Percentiles rank a stretch among this genome's conserved stretches.
phyloP scores from a whole-genome alignment of 805 yeast species.

The Kuraishia ogatae region DNA sequence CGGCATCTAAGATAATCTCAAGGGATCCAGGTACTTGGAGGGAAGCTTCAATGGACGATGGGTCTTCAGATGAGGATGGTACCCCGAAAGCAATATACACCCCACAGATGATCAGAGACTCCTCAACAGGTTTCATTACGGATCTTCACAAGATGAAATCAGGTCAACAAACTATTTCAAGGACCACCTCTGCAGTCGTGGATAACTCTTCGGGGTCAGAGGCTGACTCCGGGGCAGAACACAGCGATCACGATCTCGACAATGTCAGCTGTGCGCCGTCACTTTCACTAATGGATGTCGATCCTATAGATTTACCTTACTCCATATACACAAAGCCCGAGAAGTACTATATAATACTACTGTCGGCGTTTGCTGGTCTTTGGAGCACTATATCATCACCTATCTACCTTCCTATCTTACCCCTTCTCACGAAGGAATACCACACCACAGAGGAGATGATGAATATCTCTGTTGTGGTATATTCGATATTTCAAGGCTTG shows the following conservation, averaged over 20 bases:
- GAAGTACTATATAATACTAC: slow-evolving; percentile 26
- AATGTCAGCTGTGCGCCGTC: background rate
- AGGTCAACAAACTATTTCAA: background rate
- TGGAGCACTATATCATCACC: slow-evolving; percentile 69
- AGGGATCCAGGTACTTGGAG: background rate
- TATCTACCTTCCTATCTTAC: slow-evolving; percentile 73
- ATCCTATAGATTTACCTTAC: slow-evolving; percentile 16
- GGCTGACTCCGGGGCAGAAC: background rate
- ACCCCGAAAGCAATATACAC: background rate
- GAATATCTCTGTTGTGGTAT: slow-evolving; percentile 69
- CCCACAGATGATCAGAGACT: background rate
- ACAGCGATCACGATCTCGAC: background rate
- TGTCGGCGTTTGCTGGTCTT: slow-evolving; percentile 36
- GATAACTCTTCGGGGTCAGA: background rate
- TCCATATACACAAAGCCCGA: slow-evolving; percentile 32
- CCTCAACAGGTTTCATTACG: background rate
- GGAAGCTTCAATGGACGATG: background rate
- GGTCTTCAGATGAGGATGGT: background rate
- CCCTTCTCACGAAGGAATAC: slow-evolving; percentile 46
- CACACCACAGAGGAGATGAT: slow-evolving; percentile 45
- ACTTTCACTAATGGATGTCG: background rate
- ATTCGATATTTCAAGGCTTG: slow-evolving; percentile 68
- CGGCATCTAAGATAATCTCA: background rate
- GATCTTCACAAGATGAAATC: background rate
- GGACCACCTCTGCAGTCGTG: background rate